phyloP scores from a whole-genome alignment of 2,329 filamentous ascomycete genomes.

The Sporothrix sp. region DNA sequence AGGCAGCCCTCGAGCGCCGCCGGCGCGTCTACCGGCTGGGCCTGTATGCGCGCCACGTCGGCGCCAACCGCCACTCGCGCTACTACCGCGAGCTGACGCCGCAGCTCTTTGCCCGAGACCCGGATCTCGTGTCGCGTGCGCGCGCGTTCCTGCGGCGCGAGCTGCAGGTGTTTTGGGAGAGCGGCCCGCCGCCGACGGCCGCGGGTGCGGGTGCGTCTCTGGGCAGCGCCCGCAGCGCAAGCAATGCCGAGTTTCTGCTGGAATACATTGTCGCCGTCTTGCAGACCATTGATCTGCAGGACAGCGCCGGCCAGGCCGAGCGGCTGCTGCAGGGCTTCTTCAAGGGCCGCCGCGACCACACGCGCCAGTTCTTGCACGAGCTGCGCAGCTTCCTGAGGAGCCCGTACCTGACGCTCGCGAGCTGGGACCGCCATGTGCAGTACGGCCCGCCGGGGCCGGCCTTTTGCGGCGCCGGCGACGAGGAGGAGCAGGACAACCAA shows the following conservation, averaged over 20 bases:
- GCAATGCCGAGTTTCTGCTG: conserved; percentile 71
- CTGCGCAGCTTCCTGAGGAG: conserved; percentile 73
- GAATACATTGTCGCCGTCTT: conserved; percentile 80
- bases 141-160: conserved; percentile 76
- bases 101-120: conserved; percentile 50
- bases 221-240: conserved; percentile 18
- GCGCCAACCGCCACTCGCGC: conserved; percentile 65
- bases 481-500: background rate
- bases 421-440: conserved; percentile 75
- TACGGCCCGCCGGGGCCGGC: conserved; percentile 36
- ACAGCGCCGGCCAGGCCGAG: conserved; percentile 67
- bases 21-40: conserved; percentile 62
- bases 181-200: conserved; percentile 12
- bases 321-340: conserved; percentile 64
- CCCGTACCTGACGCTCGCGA: conserved; percentile 58
- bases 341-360: conserved; percentile 57
- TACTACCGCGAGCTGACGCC: conserved; percentile 70
- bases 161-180: conserved; percentile 62
- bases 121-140: conserved; percentile 63
- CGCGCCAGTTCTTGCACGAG: conserved; percentile 74
- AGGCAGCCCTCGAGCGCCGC: conserved; percentile 43
- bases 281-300: conserved; percentile 73
- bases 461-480: background rate
- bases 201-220: background rate
- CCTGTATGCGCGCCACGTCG: conserved; percentile 72